Base-by-base conservation (phyloP, 2,329 filamentous ascomycete species). In the Ophidiomyces ophidiicola region DNA sequence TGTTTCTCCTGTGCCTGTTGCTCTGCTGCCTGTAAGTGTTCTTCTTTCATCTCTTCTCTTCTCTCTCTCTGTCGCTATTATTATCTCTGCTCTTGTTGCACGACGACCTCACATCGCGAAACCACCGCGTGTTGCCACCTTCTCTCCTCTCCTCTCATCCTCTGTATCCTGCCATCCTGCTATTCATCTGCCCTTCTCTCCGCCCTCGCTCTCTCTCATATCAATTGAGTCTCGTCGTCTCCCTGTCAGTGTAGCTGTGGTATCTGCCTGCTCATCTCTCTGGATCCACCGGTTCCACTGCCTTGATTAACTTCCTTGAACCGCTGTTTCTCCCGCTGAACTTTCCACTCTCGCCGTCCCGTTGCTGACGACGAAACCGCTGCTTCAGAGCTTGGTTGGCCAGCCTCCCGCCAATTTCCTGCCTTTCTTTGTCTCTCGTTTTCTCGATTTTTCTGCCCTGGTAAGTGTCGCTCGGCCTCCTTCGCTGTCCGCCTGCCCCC, bases 261-360 rank as follows among this genome's bases (percentile, higher is more conserved):
- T 26, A 6, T 24, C 17, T 14, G 19, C 18, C 21, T 19, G 7
- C 5, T 21, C 30, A 26, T 6, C 24, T 20, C 12, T 29, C 17
- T 17, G 12, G 38, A 15, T 31, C 38, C 38, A 41, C 25, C 18
- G 32, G 38, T 35, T 36, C 38, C 38, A 31, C 38, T 24, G 21
- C 20, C n/a, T n/a, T n/a, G n/a, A n/a, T n/a, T 15, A 26, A 15
- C 28, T 19, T 6, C 21, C 17, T 32, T 11, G 18, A 33, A 6
- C 37, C 30, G 17, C 14, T 11, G 29, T 28, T 8, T 32, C 15
- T 8, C 18, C 35, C 21, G 30, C 15, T 39, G 36, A 15, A 26
- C 23, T 31, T 19, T 39, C 30, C 5, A 39, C n/a, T 14, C n/a
- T n/a, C n/a, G 7, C 11, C 18, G 34, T 20, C 25, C 26, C 35